phyloP scores from a whole-genome alignment of 2,329 filamentous ascomycete species.

The Cladosporium sp. region DNA sequence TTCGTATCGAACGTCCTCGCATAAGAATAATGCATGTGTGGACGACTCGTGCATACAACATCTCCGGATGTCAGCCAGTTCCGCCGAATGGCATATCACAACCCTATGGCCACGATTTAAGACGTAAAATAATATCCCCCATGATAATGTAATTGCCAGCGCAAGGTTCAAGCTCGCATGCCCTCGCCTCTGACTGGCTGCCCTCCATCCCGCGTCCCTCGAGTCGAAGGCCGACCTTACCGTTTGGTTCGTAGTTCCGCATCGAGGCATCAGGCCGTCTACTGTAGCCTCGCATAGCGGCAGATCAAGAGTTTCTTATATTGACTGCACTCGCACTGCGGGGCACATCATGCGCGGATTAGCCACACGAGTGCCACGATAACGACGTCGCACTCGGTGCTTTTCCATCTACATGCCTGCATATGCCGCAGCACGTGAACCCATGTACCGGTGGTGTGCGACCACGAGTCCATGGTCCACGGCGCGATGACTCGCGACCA shows the following conservation, averaged over 20 bases:
- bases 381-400: background rate
- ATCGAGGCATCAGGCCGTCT: constrained; percentile 20
- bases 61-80: background rate
- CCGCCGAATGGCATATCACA: background rate
- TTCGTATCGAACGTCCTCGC: background rate
- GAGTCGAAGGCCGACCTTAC: constrained; percentile 6
- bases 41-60: background rate
- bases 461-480: background rate
- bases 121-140: background rate
- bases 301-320: constrained; percentile 30
- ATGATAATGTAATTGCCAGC: background rate
- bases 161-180: background rate
- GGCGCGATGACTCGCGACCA: no score
- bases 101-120: background rate
- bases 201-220: constrained; percentile 8
- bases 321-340: constrained; percentile 27
- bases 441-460: background rate
- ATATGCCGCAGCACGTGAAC: no score
- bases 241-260: constrained; percentile 8
- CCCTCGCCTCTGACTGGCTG: background rate
- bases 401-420: no score
- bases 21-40: background rate
- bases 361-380: background rate
- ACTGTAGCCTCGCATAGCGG: constrained; percentile 28
- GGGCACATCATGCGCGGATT: constrained; percentile 15